phyloP scores from a whole-genome alignment of 306 rosid species.

The cucumber (Cucumis sativus) region DNA sequence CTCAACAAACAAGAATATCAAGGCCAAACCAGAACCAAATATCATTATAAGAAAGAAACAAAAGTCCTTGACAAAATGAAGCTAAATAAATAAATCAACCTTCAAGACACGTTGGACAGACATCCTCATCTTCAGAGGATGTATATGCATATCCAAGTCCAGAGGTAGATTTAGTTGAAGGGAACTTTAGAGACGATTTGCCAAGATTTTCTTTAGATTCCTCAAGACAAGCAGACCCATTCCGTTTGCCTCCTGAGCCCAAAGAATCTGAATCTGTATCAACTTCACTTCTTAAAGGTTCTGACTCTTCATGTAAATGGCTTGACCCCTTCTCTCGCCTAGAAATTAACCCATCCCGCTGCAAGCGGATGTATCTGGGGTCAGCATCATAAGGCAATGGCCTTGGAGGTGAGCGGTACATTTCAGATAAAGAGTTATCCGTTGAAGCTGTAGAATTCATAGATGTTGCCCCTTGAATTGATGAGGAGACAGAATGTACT shows the following conservation, averaged over 20 bases:
- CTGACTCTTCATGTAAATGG: slow-evolving; percentile 75
- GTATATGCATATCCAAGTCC: slow-evolving; percentile 39
- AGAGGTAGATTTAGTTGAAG: slow-evolving; percentile 42
- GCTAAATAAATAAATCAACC: slow-evolving; percentile 26
- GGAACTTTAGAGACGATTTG: slow-evolving; percentile 47
- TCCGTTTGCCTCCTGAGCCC: slow-evolving; percentile 61
- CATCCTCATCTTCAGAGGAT: slow-evolving; percentile 81
- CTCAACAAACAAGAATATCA: not conserved
- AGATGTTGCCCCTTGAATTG: slow-evolving; percentile 73
- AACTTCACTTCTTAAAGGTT: slow-evolving; percentile 65
- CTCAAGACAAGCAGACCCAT: slow-evolving; percentile 54
- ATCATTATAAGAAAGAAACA: not conserved
- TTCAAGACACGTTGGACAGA: slow-evolving; percentile 97
- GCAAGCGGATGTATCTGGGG: slow-evolving; percentile 54
- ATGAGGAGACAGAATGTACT: slow-evolving; percentile 61
- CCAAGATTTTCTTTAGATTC: slow-evolving; percentile 47
- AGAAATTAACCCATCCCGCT: slow-evolving; percentile 67
- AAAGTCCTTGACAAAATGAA: not conserved
- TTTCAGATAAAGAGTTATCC: slow-evolving; percentile 69
- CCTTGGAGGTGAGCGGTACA: slow-evolving; percentile 93
- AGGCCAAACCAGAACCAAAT: not conserved
- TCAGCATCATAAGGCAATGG: slow-evolving; percentile 94
- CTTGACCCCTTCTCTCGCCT: slow-evolving; percentile 91
- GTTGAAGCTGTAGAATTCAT: slow-evolving; percentile 56
- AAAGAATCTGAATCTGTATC: slow-evolving; percentile 57